phyloP scores from a whole-genome alignment of 345 rosid species.

The Hibiscus tridactylites region DNA sequence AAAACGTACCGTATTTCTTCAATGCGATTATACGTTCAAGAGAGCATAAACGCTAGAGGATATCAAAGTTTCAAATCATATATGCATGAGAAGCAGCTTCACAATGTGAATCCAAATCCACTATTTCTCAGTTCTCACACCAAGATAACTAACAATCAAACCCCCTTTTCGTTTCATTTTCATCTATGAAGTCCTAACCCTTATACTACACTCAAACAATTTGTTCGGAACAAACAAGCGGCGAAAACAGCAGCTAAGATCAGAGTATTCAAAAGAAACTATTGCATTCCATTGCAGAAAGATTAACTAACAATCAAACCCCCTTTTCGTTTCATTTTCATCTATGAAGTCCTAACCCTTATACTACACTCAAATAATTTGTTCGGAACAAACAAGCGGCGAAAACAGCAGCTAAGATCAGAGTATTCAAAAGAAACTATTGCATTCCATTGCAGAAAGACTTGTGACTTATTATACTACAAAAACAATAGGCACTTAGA shows the following conservation, averaged over 20 bases:
- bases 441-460: not conserved
- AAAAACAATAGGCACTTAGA: not conserved
- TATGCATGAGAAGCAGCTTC: not conserved
- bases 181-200: not conserved
- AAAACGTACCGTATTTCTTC: not conserved
- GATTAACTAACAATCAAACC: no score
- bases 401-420: not conserved
- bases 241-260: not conserved
- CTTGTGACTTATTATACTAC: slow-evolving; percentile 2
- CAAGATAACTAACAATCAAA: not conserved
- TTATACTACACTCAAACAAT: not conserved
- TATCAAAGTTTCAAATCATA: not conserved
- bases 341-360: not conserved
- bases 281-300: not conserved
- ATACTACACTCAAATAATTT: not conserved
- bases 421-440: not conserved
- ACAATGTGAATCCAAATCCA: not conserved
- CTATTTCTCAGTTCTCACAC: not conserved
- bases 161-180: not conserved
- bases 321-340: not conserved
- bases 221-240: not conserved
- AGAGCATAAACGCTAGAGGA: not conserved
- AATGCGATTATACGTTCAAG: not conserved
- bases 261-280: not conserved
- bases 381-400: not conserved